These are phyloP conservation scores for Volutella citrinella DNA, from an alignment of 2,329 filamentous ascomycete genomes.

Conservation along the genomic window DNA sequence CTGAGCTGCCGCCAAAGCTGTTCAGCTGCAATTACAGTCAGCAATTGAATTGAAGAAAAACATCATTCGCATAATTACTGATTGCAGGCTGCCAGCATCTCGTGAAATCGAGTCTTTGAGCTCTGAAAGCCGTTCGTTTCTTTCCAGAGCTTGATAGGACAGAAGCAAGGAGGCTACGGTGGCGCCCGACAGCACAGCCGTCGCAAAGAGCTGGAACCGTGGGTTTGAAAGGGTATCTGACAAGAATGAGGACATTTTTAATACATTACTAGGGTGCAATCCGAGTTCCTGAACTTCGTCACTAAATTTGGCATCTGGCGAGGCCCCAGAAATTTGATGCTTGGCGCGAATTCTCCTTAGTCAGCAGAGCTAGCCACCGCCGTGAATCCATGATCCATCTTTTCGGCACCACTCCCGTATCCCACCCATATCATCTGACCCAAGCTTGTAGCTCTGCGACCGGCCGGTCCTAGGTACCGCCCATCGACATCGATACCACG, in stretches of 20 bases:
- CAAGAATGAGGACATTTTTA: constrained; percentile 42
- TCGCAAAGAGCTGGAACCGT: constrained; percentile 63
- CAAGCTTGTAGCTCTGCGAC: no score
- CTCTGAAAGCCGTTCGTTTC: constrained; percentile 50
- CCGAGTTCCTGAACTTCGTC: no score
- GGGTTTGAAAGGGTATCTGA: constrained; percentile 43
- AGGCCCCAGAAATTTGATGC: no score
- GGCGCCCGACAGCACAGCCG: constrained; percentile 63
- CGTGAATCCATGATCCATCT: no score
- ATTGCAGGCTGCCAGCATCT: constrained; percentile 15
- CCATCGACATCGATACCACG: no score
- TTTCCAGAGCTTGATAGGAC: constrained; percentile 58
- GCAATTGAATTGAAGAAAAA: neutral
- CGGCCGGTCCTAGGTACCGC: no score
- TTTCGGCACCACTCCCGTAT: no score
- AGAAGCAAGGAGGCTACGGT: constrained; percentile 59
- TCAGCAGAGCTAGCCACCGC: no score
- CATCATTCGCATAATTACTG: constrained; percentile 11
- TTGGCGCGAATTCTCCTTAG: no score
- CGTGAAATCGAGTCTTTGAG: constrained; percentile 60
- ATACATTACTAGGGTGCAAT: constrained; percentile 15
- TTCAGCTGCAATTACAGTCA: constrained; percentile 49
- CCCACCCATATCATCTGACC: no score
- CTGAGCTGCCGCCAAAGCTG: constrained; percentile 54
- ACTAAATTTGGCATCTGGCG: constrained; percentile 1